Evolutionary conservation across 345 rosid species (phyloP), one percentile per base, ranked within the genome.

Genomic region (Eucalyptus leucophloia): DNA sequence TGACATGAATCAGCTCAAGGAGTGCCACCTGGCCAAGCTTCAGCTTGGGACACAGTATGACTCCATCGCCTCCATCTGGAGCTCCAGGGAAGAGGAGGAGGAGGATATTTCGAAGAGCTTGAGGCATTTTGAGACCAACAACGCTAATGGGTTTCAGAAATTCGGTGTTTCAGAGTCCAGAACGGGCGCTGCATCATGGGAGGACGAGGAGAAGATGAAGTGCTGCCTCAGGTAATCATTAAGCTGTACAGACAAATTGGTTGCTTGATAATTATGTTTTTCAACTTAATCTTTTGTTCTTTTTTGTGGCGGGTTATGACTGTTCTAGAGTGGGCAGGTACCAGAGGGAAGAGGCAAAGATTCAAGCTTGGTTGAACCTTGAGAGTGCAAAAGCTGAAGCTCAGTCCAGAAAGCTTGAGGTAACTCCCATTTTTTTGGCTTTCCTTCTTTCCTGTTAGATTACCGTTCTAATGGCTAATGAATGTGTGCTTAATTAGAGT

Each of bases 301-400:
- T 42, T 88, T 49, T 86, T 28, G n/a, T n/a, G 88, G 40, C n/a
- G 88, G 88, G 45, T 86, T 34, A 32, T 53, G 28, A 50, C 34
- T 86, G 87, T 51, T 37, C 81, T 88, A 67, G 47, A 88, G 21
- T 34, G 83, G 89, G 67, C 91, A 97, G 99, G 92, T 97, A 97
- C 89, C 98, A 96, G 90, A 95, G 99, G 92, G 99, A 97, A 91
- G 99, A 98, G 92, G 98, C 98, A 53, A 95, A 94, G 91, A 98
- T 97, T 88, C 97, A 95, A 89, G 99, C 99, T 88, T 98, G 99
- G 99, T 91, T 97, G 90, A 96, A 95, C 89, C 99, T 97, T 47
- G 96, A 98, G 95, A 95, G 88, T 60, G 99, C 99, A 54, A 96
- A 98, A 93, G 98, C 99, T n/a, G 99, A 98, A 93, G 99, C 99